Evolutionary conservation across 768 basidiomycete genomes (phyloP), one percentile per base, ranked within the genome.

Genomic region (Trametes sanguinea): DNA sequence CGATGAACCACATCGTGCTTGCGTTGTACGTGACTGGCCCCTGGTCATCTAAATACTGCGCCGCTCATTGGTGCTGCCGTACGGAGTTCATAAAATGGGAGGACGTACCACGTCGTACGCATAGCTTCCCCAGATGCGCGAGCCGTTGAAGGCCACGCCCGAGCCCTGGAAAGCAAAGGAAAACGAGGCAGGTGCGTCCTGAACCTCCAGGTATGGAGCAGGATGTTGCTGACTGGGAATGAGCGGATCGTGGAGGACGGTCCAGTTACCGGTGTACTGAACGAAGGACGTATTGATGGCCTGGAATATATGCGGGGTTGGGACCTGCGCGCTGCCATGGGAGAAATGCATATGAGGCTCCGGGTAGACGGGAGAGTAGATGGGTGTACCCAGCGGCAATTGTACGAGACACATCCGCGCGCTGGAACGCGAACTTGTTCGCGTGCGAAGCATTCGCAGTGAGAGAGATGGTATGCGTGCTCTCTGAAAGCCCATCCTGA

Each of bases 391-490:
- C 45, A 2, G 53, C 5, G 14, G 29, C 7, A n/a, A 9, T 2
- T 27, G 43, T 29, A 16, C 72, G 57, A 68, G 75, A 78, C 52
- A 89, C 74, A 43, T 80, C 66, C 1, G 86, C 88, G 60, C 75
- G 73, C 60, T 87, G 82, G 70, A 91, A 89, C 13, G 73, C 73
- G 62, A 29, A 50, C 59, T 10, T 16, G 56, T 45, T 42, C 35
- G 27, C 52, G 60, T 70, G 52, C 0, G 51, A 67, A 68, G 71
- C 54, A 47, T 81, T 51, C 70, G 73, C 22, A 78, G 78, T 83
- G 55, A 92, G 75, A 30, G 80, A 74, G 51, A 92, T 67, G 5
- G 77, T 81, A 71, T 92, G 90, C 48, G 73, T 70, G 35, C 35
- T 1, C 35, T 37, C 35, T 2, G 35, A 37, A 11, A 37, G 35